Base-by-base conservation (phyloP, 73 alveolate genomes). In the Blepharisma japonicum region DNA sequence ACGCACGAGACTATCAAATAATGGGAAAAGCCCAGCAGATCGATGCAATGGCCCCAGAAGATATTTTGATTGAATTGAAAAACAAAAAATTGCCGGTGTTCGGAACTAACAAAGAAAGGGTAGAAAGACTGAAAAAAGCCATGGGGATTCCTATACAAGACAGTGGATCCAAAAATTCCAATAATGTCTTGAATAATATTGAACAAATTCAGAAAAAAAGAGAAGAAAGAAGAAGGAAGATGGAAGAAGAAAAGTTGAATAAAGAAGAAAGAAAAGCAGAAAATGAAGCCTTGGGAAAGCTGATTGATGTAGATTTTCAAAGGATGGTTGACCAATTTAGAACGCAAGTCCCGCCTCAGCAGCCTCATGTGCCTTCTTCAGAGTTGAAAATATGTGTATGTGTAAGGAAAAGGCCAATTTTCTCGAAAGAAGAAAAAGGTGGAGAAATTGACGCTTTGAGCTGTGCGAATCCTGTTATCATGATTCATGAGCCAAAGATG, bases 361-460 rank as follows among this genome's bases (percentile, higher is more conserved):
- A 79, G 53, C 90, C 82, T 42, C 86, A 77, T 61, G 85, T 85
- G 45, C 91, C 96, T n/a, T 77, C 91, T 38, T 55, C 83, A 32
- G 78, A 92, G 32, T 78, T 91, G 46, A 92, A 92, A 77, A 85
- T 96, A 51, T 88, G 91, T 81, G 99, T 97, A 6, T 95, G 99
- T 78, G 99, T 97, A 7, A 79, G 99, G 68, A 97, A 97, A 85
- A 82, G 99, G 77, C 99, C 99, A 45, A 78, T 97, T 27, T 90
- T 91, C 68, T 83, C 88, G 38, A 94, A 94, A 78, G 99, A 97
- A 77, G 85, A 74, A 68, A 81, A 61, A 51, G 89, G 83, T 45
- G 98, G 99, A 18, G 99, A 97, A 80, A 92, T 97, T n/a, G 99
- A 97, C 86, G 84, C 98, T 39, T 93, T 97, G 53, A 81, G 95